phyloP scores from a whole-genome alignment of 192 early-diverging fungal genomes.

The Coemansia sp. region DNA sequence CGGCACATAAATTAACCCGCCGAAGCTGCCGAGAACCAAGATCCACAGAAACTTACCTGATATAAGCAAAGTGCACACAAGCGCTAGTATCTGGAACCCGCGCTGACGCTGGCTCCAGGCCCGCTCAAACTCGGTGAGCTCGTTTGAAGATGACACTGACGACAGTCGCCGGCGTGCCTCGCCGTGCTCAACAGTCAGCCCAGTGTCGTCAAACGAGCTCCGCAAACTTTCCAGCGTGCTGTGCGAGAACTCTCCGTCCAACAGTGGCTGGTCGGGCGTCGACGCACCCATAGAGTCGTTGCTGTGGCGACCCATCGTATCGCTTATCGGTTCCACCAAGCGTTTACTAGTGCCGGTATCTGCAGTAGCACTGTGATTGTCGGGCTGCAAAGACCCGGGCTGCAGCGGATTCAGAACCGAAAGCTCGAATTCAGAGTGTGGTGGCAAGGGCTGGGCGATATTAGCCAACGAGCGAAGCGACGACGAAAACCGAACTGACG shows the following conservation, averaged over 20 bases:
- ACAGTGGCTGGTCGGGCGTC: conserved; percentile 51
- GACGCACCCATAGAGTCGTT: conserved; percentile 13
- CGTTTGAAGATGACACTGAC: conserved; percentile 24
- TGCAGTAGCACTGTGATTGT: not conserved
- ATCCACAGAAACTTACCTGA: conserved; percentile 50
- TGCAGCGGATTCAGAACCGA: conserved; percentile 2
- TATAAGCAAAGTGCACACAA: conserved; percentile 60
- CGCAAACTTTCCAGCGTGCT: conserved; percentile 4
- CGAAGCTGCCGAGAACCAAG: not conserved
- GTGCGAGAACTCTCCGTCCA: conserved; percentile 10
- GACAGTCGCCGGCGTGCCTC: conserved; percentile 24
- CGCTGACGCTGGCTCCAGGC: conserved; percentile 35
- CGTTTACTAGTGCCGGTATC: not conserved
- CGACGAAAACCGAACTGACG: conserved; percentile 8
- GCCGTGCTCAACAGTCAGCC: conserved; percentile 15
- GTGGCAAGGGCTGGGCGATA: not conserved
- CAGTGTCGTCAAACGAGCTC: conserved; percentile 16
- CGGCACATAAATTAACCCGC: not conserved
- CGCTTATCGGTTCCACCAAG: not conserved
- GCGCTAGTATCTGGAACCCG: conserved; percentile 59
- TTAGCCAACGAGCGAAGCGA: conserved; percentile 3
- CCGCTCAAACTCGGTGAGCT: conserved; percentile 40
- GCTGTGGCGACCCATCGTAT: conserved; percentile 11
- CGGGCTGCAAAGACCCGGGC: not conserved
- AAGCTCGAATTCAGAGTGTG: conserved; percentile 16